These are phyloP conservation scores for Apiospora malaysiana DNA, from an alignment of 2,329 filamentous ascomycete genomes.

Conservation along the genomic window DNA sequence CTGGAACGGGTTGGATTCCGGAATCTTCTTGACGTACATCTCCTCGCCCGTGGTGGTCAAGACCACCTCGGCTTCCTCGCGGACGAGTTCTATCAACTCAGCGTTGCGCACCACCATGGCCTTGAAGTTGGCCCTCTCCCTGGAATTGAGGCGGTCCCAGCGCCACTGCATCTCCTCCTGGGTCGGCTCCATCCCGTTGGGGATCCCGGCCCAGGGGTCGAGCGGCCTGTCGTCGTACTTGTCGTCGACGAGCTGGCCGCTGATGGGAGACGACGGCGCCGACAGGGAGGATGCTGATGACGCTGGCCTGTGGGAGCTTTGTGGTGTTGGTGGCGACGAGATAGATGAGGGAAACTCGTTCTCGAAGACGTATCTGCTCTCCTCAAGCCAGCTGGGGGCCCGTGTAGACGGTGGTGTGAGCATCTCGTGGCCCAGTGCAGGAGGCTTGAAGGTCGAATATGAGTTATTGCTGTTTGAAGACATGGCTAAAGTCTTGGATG, in stretches of 20 bases:
- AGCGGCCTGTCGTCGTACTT: not conserved
- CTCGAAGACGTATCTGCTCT: not conserved
- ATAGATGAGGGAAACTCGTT: no score
- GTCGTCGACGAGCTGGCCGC: no score
- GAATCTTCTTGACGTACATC: not conserved
- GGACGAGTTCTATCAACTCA: not conserved
- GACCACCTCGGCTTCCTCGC: not conserved
- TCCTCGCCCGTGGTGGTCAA: not conserved
- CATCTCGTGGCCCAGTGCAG: not conserved
- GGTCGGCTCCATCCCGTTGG: not conserved
- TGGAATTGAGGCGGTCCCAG: not conserved
- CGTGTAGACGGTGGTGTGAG: not conserved
- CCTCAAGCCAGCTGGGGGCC: not conserved
- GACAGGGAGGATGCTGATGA: not conserved
- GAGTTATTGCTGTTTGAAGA: not conserved
- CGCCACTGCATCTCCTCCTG: not conserved
- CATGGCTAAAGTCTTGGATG: not conserved
- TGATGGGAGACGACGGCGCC: no score
- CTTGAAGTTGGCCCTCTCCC: not conserved
- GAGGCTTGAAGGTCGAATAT: not conserved
- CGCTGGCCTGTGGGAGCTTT: not conserved
- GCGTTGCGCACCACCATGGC: not conserved
- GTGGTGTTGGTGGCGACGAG: not conserved
- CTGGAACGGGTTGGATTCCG: not conserved
- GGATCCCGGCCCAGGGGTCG: not conserved